Evolutionary conservation across 2,329 filamentous ascomycete species (phyloP).

Genomic region (Beauveria sp.): DNA sequence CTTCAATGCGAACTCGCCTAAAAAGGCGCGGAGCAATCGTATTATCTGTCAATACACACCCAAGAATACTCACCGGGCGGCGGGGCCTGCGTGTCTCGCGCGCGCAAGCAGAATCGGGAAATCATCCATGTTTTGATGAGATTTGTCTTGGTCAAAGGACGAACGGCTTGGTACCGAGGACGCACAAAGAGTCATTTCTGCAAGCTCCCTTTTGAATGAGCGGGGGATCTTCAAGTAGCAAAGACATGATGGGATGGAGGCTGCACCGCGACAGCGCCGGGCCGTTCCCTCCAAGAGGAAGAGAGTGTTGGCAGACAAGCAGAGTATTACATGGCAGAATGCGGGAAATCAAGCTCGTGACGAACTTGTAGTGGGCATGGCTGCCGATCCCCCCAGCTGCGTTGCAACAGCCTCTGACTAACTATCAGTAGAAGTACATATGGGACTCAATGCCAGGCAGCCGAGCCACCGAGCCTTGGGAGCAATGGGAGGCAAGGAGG

Average conservation of each 20-base stretch:
- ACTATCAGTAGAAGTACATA: neutral
- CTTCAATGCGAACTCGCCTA: neutral
- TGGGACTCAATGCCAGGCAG: neutral
- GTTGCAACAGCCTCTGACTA: neutral
- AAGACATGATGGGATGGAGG: neutral
- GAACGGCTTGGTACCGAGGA: neutral
- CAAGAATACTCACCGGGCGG: neutral
- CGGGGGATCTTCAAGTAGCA: neutral
- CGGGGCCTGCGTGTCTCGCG: neutral
- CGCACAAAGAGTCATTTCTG: neutral
- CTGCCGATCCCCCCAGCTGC: conserved; percentile 4
- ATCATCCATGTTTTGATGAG: neutral
- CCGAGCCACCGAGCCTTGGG: neutral
- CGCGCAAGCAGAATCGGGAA: neutral
- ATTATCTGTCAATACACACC: neutral
- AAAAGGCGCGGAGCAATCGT: no score
- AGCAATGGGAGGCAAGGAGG: no score
- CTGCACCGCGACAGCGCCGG: neutral
- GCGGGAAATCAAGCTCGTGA: conserved; percentile 9
- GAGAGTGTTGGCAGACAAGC: neutral
- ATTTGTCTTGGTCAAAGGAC: neutral
- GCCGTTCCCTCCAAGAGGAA: conserved; percentile 1
- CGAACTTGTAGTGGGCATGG: neutral
- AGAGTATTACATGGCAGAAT: neutral
- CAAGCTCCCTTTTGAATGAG: neutral